Percentiles rank a stretch among this genome's conserved stretches.
Evolutionary conservation across 2,329 filamentous ascomycete species (phyloP).

Genomic region (Exophiala phaeomuriformis): DNA sequence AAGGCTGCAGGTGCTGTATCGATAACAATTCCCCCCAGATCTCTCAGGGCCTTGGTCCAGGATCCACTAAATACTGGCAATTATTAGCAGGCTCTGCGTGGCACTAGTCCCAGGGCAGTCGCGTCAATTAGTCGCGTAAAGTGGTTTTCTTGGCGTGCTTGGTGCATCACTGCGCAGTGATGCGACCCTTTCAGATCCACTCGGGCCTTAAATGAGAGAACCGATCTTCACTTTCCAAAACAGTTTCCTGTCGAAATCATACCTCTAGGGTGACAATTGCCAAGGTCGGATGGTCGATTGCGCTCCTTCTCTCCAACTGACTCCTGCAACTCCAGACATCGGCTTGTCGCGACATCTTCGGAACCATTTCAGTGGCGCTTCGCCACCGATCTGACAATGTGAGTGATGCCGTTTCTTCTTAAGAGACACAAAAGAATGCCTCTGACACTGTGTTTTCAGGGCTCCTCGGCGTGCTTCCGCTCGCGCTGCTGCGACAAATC

Average conservation of each 20-base stretch:
- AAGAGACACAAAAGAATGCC: not conserved
- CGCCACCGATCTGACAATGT: conserved; percentile 3
- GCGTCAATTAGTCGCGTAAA: conserved; percentile 1
- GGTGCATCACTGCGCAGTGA: not conserved
- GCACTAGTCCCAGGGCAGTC: not conserved
- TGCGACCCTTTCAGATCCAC: not conserved
- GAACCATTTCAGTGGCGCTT: not conserved
- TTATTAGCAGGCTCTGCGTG: too few species aligned
- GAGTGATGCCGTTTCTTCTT: not conserved
- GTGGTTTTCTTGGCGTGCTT: conserved; percentile 6
- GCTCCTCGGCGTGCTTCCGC: conserved; percentile 1
- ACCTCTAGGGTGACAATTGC: too few species aligned
- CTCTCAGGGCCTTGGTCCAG: too few species aligned
- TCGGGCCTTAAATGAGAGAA: not conserved
- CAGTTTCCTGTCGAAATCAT: not conserved
- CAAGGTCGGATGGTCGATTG: too few species aligned
- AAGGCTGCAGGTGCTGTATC: too few species aligned
- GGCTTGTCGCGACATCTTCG: not conserved
- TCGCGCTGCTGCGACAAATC: conserved; percentile 31
- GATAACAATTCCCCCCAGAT: too few species aligned
- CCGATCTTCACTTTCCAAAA: not conserved
- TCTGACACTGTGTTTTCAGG: conserved; percentile 5
- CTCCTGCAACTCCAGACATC: not conserved
- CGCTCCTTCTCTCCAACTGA: not conserved
- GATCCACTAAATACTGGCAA: too few species aligned